Evolutionary conservation across 108 stramenopile species (phyloP), one percentile per base, ranked within the genome.

Genomic region (Cylindrotheca fusiformis): DNA sequence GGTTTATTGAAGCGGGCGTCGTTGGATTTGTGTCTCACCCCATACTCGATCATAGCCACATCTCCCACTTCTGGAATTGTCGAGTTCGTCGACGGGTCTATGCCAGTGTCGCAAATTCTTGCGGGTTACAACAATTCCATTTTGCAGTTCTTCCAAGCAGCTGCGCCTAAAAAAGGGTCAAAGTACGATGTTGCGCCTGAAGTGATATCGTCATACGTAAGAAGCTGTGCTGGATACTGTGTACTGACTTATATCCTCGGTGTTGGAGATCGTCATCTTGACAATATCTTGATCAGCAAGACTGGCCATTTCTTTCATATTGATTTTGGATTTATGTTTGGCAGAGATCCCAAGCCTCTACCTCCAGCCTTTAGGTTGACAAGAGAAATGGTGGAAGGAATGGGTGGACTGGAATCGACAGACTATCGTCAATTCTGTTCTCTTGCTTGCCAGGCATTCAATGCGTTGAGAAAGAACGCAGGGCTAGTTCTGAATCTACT

Each of bases 141-240:
- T 26, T 30, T 92, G 59, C 71, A 79, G 27, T 91, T 77, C 69
- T 85, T 91, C 41, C 76, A 88, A 61, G 72, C 66, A 23, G 66
- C 64, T 48, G 76, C 90, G 10, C 93, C 89, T 26, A 74, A 79
- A 53, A 61, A 75, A 32, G 80, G 79, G 51, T 77, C 92, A 45
- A 72, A 81, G 60, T 91, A 91, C 58, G 88, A 76, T 29, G 69
- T 94, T 27, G 58, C 72, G 53, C 90, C 86, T 21, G 89, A 90
- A 48, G 93, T 93, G 17, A 77, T 96, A 75, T 83, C 91, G 19
- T 93, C 79, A 14, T 99, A 97, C 65, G 86, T 98, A 22, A 78
- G 94, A 63, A 91, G 87, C 60, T 97, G 96, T 50, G 99, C 99
- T n/a, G 98, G 98, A 19, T 97, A 97, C 73, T 98, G 99, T 64